phyloP scores from a whole-genome alignment of 1,139 yeast species.

The Geotrichum histeridarum region DNA sequence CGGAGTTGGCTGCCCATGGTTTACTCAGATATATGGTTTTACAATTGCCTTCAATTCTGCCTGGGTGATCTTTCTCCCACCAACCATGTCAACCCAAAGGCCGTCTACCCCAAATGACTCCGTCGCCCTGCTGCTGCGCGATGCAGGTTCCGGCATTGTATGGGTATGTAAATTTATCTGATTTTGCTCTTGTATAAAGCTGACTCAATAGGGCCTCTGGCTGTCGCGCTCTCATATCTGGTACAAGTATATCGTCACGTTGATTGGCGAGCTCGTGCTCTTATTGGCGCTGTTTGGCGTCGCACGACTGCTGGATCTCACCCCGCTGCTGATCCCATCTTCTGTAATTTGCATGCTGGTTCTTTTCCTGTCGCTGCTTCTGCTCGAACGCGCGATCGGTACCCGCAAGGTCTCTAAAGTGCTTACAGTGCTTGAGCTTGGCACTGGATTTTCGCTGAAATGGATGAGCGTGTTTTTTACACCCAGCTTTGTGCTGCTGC shows the following conservation, averaged over 20 bases:
- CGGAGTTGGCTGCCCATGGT: too few species aligned
- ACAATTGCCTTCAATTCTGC: too few species aligned
- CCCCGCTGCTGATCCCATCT: slow-evolving; percentile 61
- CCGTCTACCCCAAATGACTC: background rate
- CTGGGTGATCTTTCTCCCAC: too few species aligned
- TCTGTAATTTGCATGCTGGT: slow-evolving; percentile 73
- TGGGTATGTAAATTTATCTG: slow-evolving; percentile 2
- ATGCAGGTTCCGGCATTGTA: background rate
- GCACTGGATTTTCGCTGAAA: slow-evolving; percentile 62
- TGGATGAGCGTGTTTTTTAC: slow-evolving; percentile 80
- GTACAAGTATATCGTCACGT: slow-evolving; percentile 10
- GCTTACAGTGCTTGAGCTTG: slow-evolving; percentile 50
- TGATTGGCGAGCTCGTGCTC: slow-evolving; percentile 25
- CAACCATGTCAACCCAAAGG: background rate
- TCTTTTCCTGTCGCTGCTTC: slow-evolving; percentile 48
- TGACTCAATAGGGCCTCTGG: slow-evolving; percentile 14
- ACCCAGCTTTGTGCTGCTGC: slow-evolving; percentile 69
- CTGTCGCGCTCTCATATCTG: slow-evolving; percentile 10
- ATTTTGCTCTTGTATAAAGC: background rate
- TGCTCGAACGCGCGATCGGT: slow-evolving; percentile 37
- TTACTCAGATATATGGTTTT: too few species aligned
- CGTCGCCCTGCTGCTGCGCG: background rate
- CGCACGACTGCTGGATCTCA: slow-evolving; percentile 48
- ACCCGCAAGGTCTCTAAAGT: slow-evolving; percentile 42
- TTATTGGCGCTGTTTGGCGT: slow-evolving; percentile 57